These are phyloP conservation scores for Ceratocystis alfenasii DNA, from an alignment of 2,329 filamentous ascomycete genomes.

Conservation along the genomic window DNA sequence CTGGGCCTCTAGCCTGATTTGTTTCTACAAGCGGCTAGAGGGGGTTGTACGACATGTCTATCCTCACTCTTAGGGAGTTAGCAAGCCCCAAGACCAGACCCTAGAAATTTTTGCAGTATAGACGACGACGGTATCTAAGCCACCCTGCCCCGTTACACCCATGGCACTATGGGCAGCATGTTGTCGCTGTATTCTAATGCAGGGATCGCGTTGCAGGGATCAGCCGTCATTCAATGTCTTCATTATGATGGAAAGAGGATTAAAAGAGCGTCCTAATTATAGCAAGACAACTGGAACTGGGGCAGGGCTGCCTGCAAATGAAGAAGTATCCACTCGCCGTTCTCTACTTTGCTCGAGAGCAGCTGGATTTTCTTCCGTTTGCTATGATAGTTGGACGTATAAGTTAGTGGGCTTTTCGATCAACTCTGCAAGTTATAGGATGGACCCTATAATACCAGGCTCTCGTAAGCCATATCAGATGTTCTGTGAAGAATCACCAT, in stretches of 20 bases:
- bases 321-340: too few species aligned
- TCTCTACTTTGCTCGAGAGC: too few species aligned
- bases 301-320: too few species aligned
- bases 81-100: neutral
- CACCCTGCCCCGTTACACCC: neutral
- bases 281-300: neutral
- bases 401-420: neutral
- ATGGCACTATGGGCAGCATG: neutral
- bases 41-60: neutral
- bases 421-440: neutral
- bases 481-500: neutral
- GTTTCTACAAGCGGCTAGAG: conserved; percentile 1
- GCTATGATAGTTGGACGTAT: neutral
- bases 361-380: too few species aligned
- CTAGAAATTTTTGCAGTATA: neutral
- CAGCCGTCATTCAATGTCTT: conserved; percentile 2
- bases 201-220: neutral
- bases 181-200: conserved; percentile 4
- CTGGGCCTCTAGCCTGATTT: neutral
- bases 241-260: neutral
- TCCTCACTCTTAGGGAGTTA: neutral
- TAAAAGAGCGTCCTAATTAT: neutral
- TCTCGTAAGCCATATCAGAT: neutral
- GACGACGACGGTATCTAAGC: neutral
- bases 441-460: neutral